Conservation (phyloP, 2,329 filamentous ascomycete genomes). For the Aureobasidium musti region DNA sequence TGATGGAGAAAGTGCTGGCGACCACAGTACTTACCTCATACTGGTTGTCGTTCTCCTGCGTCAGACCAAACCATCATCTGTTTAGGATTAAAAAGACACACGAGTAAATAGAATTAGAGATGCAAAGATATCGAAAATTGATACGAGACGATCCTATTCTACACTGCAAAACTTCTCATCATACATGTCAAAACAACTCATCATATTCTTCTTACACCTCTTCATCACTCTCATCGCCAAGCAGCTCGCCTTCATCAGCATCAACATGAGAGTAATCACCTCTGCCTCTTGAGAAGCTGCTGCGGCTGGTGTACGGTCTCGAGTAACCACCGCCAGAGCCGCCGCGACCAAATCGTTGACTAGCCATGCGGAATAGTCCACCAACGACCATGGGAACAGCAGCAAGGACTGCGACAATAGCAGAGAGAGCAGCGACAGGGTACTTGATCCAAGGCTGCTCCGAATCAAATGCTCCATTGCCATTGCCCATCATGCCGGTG, state of each 20-base stretch:
- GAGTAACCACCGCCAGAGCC: constrained; percentile 54
- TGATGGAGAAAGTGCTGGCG: too few relatives aligned
- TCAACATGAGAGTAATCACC: constrained; percentile 89
- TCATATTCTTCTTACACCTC: constrained; percentile 56
- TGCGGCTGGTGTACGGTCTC: constrained; percentile 79
- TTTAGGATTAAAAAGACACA: too few relatives aligned
- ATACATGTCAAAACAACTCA: neutral
- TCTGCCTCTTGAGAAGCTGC: constrained; percentile 81
- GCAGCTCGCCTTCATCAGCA: constrained; percentile 88
- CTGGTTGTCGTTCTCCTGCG: too few relatives aligned
- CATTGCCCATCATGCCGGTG: constrained; percentile 35
- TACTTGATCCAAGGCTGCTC: constrained; percentile 79
- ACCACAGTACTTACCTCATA: too few relatives aligned
- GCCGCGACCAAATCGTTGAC: constrained; percentile 50
- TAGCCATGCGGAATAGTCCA: constrained; percentile 69
- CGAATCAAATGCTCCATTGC: constrained; percentile 57
- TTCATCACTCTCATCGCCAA: constrained; percentile 92
- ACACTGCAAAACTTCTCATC: neutral
- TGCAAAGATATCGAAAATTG: neutral
- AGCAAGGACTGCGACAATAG: constrained; percentile 57
- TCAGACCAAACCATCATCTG: too few relatives aligned
- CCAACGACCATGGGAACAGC: constrained; percentile 67
- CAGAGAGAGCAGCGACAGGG: constrained; percentile 58
- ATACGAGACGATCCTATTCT: neutral
- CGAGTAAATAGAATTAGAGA: neutral